These are phyloP conservation scores for Kazachstania sp. DNA, from an alignment of 1,139 yeast species.

Conservation along the genomic window DNA sequence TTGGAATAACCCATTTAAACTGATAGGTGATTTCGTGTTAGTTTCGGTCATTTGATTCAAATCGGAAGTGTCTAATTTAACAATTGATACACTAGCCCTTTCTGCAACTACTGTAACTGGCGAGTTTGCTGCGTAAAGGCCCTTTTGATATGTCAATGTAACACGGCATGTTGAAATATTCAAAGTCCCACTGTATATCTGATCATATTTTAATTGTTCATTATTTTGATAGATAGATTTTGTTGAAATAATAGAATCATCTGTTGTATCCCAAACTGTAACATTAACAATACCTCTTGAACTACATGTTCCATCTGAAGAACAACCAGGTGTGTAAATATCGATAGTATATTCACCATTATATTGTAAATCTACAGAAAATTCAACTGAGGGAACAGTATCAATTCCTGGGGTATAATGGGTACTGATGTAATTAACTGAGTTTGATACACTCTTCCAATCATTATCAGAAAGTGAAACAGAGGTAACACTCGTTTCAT, in stretches of 20 bases:
- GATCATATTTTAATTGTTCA: constrained; percentile 69
- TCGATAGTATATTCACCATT: constrained; percentile 69
- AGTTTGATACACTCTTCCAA: constrained; percentile 27
- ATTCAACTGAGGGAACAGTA: constrained; percentile 39
- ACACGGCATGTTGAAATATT: constrained; percentile 47
- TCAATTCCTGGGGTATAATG: constrained; percentile 19
- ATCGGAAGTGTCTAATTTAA: constrained; percentile 41
- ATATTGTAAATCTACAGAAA: constrained; percentile 62
- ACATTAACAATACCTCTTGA: constrained; percentile 73
- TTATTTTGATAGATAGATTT: constrained; percentile 67
- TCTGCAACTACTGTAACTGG: constrained; percentile 60
- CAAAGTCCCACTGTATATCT: constrained; percentile 62
- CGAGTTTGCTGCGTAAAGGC: constrained; percentile 27
- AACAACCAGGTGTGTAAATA: constrained; percentile 83
- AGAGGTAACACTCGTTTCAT: constrained; percentile 28
- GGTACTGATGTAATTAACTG: constrained; percentile 33
- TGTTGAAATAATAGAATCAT: constrained; percentile 36
- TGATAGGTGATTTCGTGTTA: constrained; percentile 23
- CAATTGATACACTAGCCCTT: constrained; percentile 49
- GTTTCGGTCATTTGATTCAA: constrained; percentile 23
- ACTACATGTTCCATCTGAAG: constrained; percentile 56
- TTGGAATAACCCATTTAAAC: constrained; percentile 72
- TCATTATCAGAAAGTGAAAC: constrained; percentile 20
- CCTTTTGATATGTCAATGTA: constrained; percentile 36
- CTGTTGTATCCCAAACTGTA: constrained; percentile 41